phyloP scores from a whole-genome alignment of 2,329 filamentous ascomycete species.

The Colletotrichum coccodes region DNA sequence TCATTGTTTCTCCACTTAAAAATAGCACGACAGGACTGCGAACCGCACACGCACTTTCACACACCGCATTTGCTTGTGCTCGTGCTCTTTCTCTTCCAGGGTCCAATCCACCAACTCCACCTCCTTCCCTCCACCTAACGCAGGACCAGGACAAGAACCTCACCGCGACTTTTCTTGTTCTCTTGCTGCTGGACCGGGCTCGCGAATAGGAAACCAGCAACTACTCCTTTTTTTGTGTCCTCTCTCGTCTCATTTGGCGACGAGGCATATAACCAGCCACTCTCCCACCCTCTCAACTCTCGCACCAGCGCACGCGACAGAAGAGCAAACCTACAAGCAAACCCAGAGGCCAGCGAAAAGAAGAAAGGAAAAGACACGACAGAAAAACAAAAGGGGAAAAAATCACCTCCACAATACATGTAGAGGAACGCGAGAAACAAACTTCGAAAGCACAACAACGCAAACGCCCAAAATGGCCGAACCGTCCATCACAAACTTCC shows the following conservation, averaged over 20 bases:
- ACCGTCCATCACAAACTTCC: constrained; percentile 41
- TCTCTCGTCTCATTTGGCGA: not conserved
- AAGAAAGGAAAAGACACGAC: not conserved
- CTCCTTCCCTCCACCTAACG: constrained; percentile 10
- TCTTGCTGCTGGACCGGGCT: not conserved
- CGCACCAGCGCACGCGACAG: not conserved
- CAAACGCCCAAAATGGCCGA: constrained; percentile 41
- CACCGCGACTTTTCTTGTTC: not conserved
- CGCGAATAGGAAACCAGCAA: not conserved
- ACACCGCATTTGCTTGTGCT: constrained; percentile 6
- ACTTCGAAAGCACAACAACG: not conserved
- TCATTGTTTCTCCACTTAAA: constrained; percentile 47
- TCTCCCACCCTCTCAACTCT: not conserved
- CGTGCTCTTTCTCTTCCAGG: not conserved
- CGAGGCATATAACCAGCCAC: not conserved
- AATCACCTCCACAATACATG: not conserved
- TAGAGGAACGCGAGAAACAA: not conserved
- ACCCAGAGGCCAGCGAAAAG: not conserved
- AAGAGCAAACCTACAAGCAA: not conserved
- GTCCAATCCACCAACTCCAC: constrained; percentile 4
- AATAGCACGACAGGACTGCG: not conserved
- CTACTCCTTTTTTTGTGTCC: not conserved
- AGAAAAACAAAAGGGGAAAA: not conserved
- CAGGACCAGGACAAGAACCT: not conserved
- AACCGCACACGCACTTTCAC: not conserved